phyloP scores from a whole-genome alignment of 805 yeast species.

The Candida tammaniensis region DNA sequence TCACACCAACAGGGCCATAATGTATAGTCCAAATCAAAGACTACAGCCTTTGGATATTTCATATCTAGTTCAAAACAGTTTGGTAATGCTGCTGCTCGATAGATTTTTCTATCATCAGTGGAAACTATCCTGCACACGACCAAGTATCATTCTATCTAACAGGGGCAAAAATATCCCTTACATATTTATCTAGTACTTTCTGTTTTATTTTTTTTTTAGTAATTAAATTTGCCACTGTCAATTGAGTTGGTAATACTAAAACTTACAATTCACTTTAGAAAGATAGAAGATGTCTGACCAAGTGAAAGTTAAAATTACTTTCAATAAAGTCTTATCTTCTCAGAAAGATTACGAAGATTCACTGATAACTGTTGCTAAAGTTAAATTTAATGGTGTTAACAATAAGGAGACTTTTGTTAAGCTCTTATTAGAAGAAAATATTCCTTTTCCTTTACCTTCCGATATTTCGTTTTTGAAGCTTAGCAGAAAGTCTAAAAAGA shows the following conservation, averaged over 20 bases:
- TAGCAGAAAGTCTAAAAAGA: slow-evolving; percentile 47
- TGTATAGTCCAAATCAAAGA: slow-evolving; percentile 74
- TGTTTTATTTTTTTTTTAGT: too few species aligned
- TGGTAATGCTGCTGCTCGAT: too few species aligned
- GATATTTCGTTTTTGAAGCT: slow-evolving; percentile 9
- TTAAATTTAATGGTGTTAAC: slow-evolving; percentile 9
- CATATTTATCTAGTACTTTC: too few species aligned
- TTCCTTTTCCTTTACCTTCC: slow-evolving; percentile 8
- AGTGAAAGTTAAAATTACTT: slow-evolving; percentile 7
- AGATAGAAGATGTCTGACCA: too few species aligned
- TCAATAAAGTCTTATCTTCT: slow-evolving; percentile 5
- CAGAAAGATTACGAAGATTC: slow-evolving; percentile 5
- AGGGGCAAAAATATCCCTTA: too few species aligned
- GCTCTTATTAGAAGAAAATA: slow-evolving; percentile 5
- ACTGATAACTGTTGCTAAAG: slow-evolving; percentile 14
- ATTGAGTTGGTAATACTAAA: too few species aligned
- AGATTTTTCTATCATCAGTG: too few species aligned
- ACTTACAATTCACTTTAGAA: too few species aligned
- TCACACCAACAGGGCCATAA: slow-evolving; percentile 87
- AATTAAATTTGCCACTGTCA: too few species aligned
- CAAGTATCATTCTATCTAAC: too few species aligned
- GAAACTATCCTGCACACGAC: too few species aligned
- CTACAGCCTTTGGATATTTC: slow-evolving; percentile 42
- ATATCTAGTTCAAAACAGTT: slow-evolving; percentile 1
- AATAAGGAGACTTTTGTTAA: slow-evolving; percentile 14